Percentiles rank a stretch among this genome's conserved stretches.
Conservation (phyloP, 345 rosid genomes). For the Reutealis trisperma region DNA sequence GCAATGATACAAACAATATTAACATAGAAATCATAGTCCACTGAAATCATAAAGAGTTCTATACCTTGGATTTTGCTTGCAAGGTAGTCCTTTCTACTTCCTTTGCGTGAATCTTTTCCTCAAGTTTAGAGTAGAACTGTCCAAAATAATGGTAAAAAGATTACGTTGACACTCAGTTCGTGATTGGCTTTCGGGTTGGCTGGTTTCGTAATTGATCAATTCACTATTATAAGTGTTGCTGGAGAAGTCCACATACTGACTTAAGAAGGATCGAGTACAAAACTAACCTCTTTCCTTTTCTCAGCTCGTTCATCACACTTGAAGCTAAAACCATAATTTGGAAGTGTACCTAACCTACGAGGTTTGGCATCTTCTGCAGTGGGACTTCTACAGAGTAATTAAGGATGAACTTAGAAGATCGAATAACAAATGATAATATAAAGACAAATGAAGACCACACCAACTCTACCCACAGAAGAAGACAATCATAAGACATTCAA, state of each 20-base stretch:
- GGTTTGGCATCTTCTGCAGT: conserved; percentile 63
- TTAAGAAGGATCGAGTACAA: conserved; percentile 18
- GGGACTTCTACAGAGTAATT: conserved; percentile 55
- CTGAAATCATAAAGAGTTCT: conserved; percentile 6
- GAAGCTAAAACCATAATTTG: conserved; percentile 96
- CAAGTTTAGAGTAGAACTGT: conserved; percentile 94
- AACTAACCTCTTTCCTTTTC: conserved; percentile 89
- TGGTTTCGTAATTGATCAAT: too few relatives aligned
- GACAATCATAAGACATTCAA: conserved; percentile 21
- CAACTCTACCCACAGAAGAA: conserved; percentile 17
- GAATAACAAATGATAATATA: conserved; percentile 1
- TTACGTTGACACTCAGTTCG: conserved; percentile 3
- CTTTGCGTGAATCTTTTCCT: conserved; percentile 94
- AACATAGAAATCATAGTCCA: background rate
- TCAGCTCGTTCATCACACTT: conserved; percentile 98
- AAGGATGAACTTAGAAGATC: conserved; percentile 32
- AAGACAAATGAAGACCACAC: conserved; percentile 11
- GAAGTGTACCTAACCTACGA: conserved; percentile 70
- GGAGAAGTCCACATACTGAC: conserved; percentile 8
- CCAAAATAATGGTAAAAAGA: conserved; percentile 17
- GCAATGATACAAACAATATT: conserved; percentile 8
- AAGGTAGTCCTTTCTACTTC: conserved; percentile 72
- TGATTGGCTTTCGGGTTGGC: too few relatives aligned
- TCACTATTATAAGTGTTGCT: background rate
- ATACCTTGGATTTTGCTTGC: conserved; percentile 94